phyloP scores from a whole-genome alignment of 139 green algal species.

The Haematococcus sp. region DNA sequence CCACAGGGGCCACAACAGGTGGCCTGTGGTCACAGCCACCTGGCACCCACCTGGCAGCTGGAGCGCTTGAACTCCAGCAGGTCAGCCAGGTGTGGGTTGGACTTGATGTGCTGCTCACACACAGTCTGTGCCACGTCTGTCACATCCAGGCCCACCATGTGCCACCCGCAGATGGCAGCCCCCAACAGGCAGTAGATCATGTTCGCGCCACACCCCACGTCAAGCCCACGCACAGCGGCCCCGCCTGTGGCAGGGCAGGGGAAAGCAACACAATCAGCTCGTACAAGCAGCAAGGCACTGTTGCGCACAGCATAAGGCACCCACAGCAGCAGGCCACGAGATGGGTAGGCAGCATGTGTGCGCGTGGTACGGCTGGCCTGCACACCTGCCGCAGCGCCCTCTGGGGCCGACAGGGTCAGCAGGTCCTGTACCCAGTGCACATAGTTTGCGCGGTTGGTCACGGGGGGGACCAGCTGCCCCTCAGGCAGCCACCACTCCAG shows the following conservation, averaged over 20 bases:
- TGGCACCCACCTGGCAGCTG: background rate
- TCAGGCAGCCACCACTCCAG: conserved; percentile 74
- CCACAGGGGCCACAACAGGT: too few species aligned
- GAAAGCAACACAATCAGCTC: too few species aligned
- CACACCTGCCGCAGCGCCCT: conserved; percentile 10
- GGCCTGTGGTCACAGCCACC: too few species aligned
- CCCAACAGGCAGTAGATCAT: conserved; percentile 94
- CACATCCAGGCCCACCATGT: conserved; percentile 82
- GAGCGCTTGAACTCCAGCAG: conserved; percentile 26
- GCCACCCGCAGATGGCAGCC: conserved; percentile 76
- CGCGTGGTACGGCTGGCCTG: background rate
- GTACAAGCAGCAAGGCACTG: background rate
- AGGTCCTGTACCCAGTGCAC: conserved; percentile 91
- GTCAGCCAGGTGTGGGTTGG: conserved; percentile 66
- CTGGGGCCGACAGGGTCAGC: conserved; percentile 63
- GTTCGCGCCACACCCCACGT: conserved; percentile 92
- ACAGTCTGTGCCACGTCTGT: conserved; percentile 41
- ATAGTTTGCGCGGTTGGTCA: conserved; percentile 90
- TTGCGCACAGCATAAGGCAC: background rate
- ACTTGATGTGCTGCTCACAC: conserved; percentile 41
- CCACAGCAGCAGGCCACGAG: background rate
- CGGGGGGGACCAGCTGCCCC: conserved; percentile 78
- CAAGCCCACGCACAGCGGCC: conserved; percentile 55
- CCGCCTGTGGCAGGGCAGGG: too few species aligned
- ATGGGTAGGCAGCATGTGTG: background rate